Conservation (phyloP, 306 rosid species). For the Arachis stenosperma region DNA sequence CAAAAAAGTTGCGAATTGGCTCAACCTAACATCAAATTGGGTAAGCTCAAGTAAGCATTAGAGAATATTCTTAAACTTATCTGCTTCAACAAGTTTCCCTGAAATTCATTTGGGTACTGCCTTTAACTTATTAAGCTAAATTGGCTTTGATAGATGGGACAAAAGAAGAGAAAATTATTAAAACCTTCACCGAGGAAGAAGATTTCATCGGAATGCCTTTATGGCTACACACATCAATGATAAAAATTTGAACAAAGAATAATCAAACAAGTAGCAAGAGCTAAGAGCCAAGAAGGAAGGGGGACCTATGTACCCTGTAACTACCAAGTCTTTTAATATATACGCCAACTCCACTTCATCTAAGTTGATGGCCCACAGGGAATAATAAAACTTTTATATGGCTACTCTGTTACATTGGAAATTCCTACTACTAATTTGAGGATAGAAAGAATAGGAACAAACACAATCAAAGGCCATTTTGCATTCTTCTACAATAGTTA, state of each 20-base stretch:
- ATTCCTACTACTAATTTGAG: background rate
- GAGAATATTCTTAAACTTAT: conserved; percentile 37
- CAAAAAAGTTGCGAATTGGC: conserved; percentile 93
- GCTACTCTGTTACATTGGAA: background rate
- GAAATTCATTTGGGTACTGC: conserved; percentile 26
- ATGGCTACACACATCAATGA: conserved; percentile 14
- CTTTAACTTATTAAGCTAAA: background rate
- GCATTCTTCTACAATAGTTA: background rate
- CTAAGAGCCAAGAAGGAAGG: background rate
- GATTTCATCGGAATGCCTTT: conserved; percentile 12
- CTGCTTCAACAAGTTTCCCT: conserved; percentile 21
- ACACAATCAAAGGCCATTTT: background rate
- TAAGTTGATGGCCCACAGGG: background rate
- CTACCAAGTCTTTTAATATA: background rate
- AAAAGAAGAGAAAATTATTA: too few species aligned
- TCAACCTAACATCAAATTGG: conserved; percentile 70
- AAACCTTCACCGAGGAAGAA: too few species aligned
- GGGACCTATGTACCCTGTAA: background rate
- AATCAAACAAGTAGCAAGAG: conserved; percentile 32
- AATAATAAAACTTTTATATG: background rate
- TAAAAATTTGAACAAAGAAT: conserved; percentile 10
- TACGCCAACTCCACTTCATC: background rate
- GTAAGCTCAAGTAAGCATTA: conserved; percentile 40
- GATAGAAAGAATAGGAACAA: background rate
- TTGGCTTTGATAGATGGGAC: background rate